A percentile compares a stretch with the other conserved stretches of the same genome.
Conservation (phyloP, 192 early-diverging fungal genomes). For the Mortierella alpina region DNA sequence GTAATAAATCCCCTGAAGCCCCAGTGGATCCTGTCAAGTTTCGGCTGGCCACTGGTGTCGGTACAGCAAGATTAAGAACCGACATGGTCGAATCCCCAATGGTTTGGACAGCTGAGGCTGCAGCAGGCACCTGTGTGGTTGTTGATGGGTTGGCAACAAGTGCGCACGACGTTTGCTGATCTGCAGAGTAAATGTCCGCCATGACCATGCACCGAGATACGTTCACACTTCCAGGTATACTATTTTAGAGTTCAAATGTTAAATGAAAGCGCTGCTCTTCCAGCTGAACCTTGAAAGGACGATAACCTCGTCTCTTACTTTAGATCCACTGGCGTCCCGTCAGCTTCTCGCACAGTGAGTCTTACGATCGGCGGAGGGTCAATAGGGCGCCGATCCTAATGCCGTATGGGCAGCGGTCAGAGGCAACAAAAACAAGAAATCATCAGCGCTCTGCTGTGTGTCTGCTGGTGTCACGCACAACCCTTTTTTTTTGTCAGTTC, state of each 20-base stretch:
- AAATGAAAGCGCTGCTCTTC: neutral
- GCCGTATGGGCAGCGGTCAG: neutral
- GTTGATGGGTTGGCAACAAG: slow-evolving; percentile 37
- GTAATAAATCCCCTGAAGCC: slow-evolving; percentile 72
- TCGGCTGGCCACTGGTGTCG: slow-evolving; percentile 51
- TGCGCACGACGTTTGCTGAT: slow-evolving; percentile 10
- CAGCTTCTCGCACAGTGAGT: slow-evolving; percentile 61
- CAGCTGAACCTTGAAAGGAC: neutral
- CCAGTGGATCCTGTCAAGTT: slow-evolving; percentile 74
- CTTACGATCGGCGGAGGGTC: slow-evolving; percentile 70
- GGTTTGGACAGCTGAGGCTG: neutral
- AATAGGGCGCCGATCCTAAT: slow-evolving; percentile 65
- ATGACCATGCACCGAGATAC: slow-evolving; percentile 28
- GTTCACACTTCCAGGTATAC: slow-evolving; percentile 25
- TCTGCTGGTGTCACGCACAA: too few relatives aligned
- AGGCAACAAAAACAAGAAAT: neutral
- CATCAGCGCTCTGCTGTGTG: too few relatives aligned
- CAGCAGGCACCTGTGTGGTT: neutral
- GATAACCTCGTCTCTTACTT: slow-evolving; percentile 51
- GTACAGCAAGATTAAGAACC: slow-evolving; percentile 12
- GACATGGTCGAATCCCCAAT: slow-evolving; percentile 25
- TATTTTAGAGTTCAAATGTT: neutral
- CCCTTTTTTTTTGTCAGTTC: neutral
- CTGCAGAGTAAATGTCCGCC: slow-evolving; percentile 42
- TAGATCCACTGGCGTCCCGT: slow-evolving; percentile 57